These are phyloP conservation scores for Melanogaster broomeanus DNA, from an alignment of 768 basidiomycete species.

Conservation along the genomic window DNA sequence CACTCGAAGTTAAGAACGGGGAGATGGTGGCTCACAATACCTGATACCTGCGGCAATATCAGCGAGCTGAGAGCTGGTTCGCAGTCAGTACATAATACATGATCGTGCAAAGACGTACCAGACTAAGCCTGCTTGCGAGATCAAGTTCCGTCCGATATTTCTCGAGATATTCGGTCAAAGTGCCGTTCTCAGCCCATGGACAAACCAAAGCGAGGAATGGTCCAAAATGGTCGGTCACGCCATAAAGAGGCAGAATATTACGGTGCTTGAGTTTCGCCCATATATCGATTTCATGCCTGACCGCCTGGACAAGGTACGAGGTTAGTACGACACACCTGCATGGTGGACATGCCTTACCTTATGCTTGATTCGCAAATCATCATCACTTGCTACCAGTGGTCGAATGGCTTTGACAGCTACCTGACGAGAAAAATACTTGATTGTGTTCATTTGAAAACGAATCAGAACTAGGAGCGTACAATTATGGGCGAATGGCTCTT, in stretches of 20 bases:
- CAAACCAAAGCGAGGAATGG: conserved; percentile 32
- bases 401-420: conserved; percentile 32
- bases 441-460: background rate
- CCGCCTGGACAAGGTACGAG: conserved; percentile 19
- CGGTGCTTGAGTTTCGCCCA: conserved; percentile 30
- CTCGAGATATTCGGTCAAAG: conserved; percentile 31
- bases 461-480: conserved; percentile 7
- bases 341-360: conserved; percentile 6
- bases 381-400: background rate
- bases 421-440: conserved; percentile 3
- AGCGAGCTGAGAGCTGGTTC: conserved; percentile 22
- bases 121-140: conserved; percentile 11
- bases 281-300: conserved; percentile 30
- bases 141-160: conserved; percentile 7
- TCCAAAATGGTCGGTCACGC: conserved; percentile 26
- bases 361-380: conserved; percentile 11
- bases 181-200: conserved; percentile 36
- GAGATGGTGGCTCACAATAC: conserved; percentile 13
- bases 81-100: background rate
- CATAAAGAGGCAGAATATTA: conserved; percentile 34
- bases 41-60: conserved; percentile 25
- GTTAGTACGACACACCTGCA: background rate
- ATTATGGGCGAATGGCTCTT: background rate
- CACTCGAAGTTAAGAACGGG: background rate
- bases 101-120: conserved; percentile 9